Percentiles rank a stretch among this genome's conserved stretches.
These are phyloP conservation scores for Nicotiana rustica DNA, from an alignment of 305 asterid genomes.

Conservation along the genomic window DNA sequence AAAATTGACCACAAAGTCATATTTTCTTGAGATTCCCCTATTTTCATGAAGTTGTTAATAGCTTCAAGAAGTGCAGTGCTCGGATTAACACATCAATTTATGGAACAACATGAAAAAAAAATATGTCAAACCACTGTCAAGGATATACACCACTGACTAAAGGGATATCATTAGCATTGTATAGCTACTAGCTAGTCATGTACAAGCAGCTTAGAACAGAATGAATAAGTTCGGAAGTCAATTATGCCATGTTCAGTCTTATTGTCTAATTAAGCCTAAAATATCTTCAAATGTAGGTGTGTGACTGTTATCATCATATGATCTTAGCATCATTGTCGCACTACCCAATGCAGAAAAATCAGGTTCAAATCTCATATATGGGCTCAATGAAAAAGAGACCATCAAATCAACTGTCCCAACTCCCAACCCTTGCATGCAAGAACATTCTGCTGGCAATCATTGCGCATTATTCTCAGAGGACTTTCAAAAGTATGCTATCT, in stretches of 20 bases:
- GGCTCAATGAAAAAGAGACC: not conserved
- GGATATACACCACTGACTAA: slow-evolving; percentile 1
- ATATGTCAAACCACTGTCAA: not conserved
- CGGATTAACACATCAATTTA: not conserved
- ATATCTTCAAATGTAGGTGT: not conserved
- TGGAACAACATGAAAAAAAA: not conserved
- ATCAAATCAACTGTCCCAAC: not conserved
- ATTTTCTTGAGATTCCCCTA: slow-evolving; percentile 10
- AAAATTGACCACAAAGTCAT: not conserved
- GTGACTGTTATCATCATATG: not conserved
- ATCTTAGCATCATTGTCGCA: slow-evolving; percentile 1
- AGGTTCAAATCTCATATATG: slow-evolving; percentile 16
- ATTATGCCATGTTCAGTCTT: not conserved
- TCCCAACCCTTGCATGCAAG: not conserved
- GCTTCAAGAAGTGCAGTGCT: slow-evolving; percentile 13
- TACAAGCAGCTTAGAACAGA: not conserved
- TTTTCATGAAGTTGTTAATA: slow-evolving; percentile 33
- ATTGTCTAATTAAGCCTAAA: slow-evolving; percentile 28
- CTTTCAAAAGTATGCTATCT: not conserved
- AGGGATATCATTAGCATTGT: slow-evolving; percentile 1
- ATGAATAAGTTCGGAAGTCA: not conserved
- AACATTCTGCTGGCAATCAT: slow-evolving; percentile 2
- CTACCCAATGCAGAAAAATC: not conserved
- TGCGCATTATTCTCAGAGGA: slow-evolving; percentile 12
- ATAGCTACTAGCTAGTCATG: not conserved